A percentile compares a stretch with the other conserved stretches of the same genome.
These are phyloP conservation scores for Herpetomonas tarakana DNA, from an alignment of 208 protist genomes.

Conservation along the genomic window DNA sequence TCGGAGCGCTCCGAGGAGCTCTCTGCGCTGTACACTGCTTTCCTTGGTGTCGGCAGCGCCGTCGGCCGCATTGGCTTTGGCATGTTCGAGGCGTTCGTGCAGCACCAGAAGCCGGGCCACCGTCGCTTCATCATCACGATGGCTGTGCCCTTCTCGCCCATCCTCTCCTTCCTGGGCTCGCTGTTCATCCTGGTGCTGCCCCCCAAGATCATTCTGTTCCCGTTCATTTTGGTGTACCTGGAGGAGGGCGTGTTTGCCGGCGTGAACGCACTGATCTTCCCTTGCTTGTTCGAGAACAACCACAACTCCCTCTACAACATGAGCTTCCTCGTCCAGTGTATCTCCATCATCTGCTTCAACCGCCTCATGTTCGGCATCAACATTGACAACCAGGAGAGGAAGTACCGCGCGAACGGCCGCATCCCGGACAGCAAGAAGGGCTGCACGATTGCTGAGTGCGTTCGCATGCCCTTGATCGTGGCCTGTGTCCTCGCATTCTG, in stretches of 20 bases:
- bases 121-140: slow-evolving; percentile 48
- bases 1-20: slow-evolving; percentile 21
- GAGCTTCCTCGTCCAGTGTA: slow-evolving; percentile 45
- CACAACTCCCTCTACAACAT: slow-evolving; percentile 62
- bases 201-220: slow-evolving; percentile 37
- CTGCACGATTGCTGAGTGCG: slow-evolving; percentile 32
- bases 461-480: slow-evolving; percentile 45
- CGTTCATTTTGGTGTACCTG: slow-evolving; percentile 64
- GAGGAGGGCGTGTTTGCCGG: slow-evolving; percentile 57
- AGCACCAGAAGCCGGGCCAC: slow-evolving; percentile 42
- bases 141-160: slow-evolving; percentile 48
- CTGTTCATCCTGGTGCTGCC: slow-evolving; percentile 53
- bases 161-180: slow-evolving; percentile 32
- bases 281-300: slow-evolving; percentile 44
- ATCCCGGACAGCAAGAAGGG: slow-evolving; percentile 27
- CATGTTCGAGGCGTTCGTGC: slow-evolving; percentile 64
- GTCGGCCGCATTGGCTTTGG: slow-evolving; percentile 52
- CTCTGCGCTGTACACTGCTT: slow-evolving; percentile 63
- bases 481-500: slow-evolving; percentile 25
- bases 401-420: slow-evolving; percentile 43
- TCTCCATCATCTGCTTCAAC: slow-evolving; percentile 60
- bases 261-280: slow-evolving; percentile 55
- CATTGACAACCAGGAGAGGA: slow-evolving; percentile 28
- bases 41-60: slow-evolving; percentile 60
- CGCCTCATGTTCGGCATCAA: slow-evolving; percentile 49